Base-by-base conservation (phyloP, 192 early-diverging fungal species). In the Podila clonocystis region DNA sequence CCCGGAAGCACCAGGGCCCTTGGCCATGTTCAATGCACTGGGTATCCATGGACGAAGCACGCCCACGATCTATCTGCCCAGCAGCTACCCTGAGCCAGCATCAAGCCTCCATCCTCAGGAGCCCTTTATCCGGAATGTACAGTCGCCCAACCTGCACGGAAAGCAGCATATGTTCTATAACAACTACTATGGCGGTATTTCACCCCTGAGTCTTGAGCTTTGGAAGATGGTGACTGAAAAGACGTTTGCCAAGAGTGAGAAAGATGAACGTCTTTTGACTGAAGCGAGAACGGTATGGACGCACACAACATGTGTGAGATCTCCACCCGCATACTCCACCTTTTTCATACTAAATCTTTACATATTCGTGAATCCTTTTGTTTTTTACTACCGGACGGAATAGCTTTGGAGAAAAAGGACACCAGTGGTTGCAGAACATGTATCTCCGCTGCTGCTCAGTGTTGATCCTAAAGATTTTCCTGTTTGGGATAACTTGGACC, bases 231-330 rank as follows among this genome's bases (percentile, higher is more conserved):
- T 90, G 22, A 82, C 86, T 31, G 70, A 68, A 22, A 65, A 78
- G 50, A 82, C 69, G 1, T 91, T 91, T 84, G 89, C 86, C 41
- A 90, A 84, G 49, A 84, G 86, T 34, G 87, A 90, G 60, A 69
- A 79, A 30, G 88, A 88, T 52, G 89, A 91, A 62, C 72, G 67
- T 9, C 70, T 88, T 58, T 71, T 91, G 31, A 65, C 83, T 28
- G 75, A 87, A n/a, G 87, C 87, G 4, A 86, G 87, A 68, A 79
- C 72, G 20, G 83, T 84, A 64, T 17, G 41, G 17, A 1, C 4
- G 17, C 41, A 45, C 41, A 17, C 4, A 45, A 15, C 13, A 12
- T 45, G 11, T 45, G 11, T 13, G 13, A 45, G 34, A 85, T 85
- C 79, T 59, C 70, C 34, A 75, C 69, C 9, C 36, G 71, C 62